These are phyloP conservation scores for Saccharomycopsis schoenii DNA, from an alignment of 805 yeast genomes.

Conservation along the genomic window DNA sequence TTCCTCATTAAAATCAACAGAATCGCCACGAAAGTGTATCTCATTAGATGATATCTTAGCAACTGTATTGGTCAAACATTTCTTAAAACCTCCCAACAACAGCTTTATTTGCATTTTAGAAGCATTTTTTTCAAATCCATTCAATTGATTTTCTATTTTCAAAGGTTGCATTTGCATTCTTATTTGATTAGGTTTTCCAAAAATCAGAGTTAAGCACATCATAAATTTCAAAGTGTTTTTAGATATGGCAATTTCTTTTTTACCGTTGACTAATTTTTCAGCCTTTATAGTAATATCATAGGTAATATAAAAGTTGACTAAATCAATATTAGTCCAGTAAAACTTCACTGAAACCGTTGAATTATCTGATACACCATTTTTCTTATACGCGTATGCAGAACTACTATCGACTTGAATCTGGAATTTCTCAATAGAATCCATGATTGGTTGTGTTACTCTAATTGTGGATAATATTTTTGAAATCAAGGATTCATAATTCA, in stretches of 20 bases:
- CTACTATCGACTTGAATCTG: neutral
- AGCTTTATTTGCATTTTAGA: constrained; percentile 3
- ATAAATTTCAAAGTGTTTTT: constrained; percentile 5
- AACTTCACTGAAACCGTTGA: constrained; percentile 6
- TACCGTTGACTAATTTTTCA: neutral
- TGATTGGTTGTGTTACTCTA: constrained; percentile 5
- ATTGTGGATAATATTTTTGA: constrained; percentile 3
- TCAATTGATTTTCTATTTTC: constrained; percentile 14
- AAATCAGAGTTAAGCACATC: neutral
- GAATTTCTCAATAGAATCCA: constrained; percentile 4
- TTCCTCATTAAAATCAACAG: neutral
- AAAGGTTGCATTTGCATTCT: constrained; percentile 11
- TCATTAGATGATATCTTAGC: neutral
- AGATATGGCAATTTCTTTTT: constrained; percentile 2
- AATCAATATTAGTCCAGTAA: constrained; percentile 5
- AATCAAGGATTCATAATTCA: neutral
- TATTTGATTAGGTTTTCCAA: neutral
- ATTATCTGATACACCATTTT: neutral
- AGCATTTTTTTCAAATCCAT: constrained; percentile 7
- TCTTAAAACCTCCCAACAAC: neutral
- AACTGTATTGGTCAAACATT: neutral
- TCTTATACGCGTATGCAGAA: neutral
- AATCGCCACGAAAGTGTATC: neutral
- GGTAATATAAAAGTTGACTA: constrained; percentile 8
- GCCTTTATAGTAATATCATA: constrained; percentile 14